Percentiles rank a stretch among this genome's conserved stretches.
Conservation (phyloP, 2,329 filamentous ascomycete genomes). For the Rhinocladiella mackenziei region DNA sequence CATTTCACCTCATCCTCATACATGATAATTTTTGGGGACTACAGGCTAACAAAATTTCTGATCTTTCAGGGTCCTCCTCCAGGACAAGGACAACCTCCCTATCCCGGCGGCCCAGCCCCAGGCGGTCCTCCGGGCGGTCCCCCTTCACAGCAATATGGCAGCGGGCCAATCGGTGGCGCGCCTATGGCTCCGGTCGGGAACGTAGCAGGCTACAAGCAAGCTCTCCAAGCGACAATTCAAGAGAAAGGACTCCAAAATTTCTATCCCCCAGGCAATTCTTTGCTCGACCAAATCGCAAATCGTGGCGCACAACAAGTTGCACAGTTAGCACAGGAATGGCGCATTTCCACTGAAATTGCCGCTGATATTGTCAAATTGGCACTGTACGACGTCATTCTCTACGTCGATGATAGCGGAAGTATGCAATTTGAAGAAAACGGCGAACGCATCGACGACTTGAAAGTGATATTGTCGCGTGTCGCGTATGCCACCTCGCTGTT, state of each 20-base stretch:
- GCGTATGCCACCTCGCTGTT: conserved; percentile 65
- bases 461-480: conserved; percentile 60
- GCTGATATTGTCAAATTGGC: conserved; percentile 61
- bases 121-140: conserved; percentile 21
- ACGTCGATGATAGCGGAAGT: conserved; percentile 66
- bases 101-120: conserved; percentile 28
- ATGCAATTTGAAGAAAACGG: conserved; percentile 66
- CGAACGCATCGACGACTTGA: conserved; percentile 62
- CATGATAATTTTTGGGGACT: too few species aligned
- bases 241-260: conserved; percentile 58
- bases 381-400: conserved; percentile 60
- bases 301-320: conserved; percentile 51
- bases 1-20: conserved; percentile 4
- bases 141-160: too few species aligned
- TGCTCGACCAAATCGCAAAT: conserved; percentile 50
- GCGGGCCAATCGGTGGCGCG: conserved; percentile 17
- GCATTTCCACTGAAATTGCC: conserved; percentile 56
- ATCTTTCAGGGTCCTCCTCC: conserved; percentile 33
- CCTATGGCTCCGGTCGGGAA: conserved; percentile 44
- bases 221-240: conserved; percentile 54
- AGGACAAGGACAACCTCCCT: conserved; percentile 25
- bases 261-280: conserved; percentile 54
- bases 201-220: conserved; percentile 53
- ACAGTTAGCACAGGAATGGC: conserved; percentile 55
- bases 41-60: too few species aligned